Evolutionary conservation across 768 basidiomycete genomes (phyloP).

Genomic region (Fomitopsis serialis): DNA sequence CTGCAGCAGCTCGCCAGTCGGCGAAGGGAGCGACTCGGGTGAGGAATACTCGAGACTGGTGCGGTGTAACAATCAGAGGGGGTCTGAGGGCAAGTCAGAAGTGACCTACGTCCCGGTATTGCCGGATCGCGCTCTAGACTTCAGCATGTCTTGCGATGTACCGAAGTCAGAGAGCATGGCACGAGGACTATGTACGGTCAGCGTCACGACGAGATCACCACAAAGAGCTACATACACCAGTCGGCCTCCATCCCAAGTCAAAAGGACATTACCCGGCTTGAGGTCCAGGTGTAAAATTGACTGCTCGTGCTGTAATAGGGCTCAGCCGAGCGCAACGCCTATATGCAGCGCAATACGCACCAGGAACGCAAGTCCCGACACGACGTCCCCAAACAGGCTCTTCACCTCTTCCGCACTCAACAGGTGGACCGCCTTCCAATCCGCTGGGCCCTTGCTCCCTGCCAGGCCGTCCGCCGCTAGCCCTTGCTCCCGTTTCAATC

Average conservation of each 20-base stretch:
- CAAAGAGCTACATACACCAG: conserved; percentile 52
- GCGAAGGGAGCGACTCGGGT: conserved; percentile 79
- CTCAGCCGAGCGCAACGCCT: neutral
- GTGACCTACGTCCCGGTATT: conserved; percentile 79
- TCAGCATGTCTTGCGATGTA: conserved; percentile 87
- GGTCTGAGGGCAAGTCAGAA: neutral
- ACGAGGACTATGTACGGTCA: conserved; percentile 53
- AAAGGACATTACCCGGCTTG: conserved; percentile 89
- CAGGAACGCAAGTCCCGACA: conserved; percentile 82
- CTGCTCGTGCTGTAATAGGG: conserved; percentile 54
- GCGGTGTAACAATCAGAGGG: neutral
- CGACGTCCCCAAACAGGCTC: conserved; percentile 78
- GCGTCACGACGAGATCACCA: neutral
- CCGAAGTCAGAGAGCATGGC: conserved; percentile 97
- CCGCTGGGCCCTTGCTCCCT: conserved; percentile 15
- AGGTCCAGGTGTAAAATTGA: conserved; percentile 90
- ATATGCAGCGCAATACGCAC: conserved; percentile 36
- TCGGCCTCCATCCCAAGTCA: conserved; percentile 86
- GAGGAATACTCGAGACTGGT: conserved; percentile 79
- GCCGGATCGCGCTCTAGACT: conserved; percentile 70
- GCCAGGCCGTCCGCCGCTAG: conserved; percentile 24
- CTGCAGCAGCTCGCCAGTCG: conserved; percentile 60
- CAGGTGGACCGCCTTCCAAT: conserved; percentile 76
- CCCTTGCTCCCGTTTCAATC: conserved; percentile 48
- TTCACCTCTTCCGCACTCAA: conserved; percentile 81